phyloP scores from a whole-genome alignment of 805 yeast genomes.

The Lipomyces kockii region DNA sequence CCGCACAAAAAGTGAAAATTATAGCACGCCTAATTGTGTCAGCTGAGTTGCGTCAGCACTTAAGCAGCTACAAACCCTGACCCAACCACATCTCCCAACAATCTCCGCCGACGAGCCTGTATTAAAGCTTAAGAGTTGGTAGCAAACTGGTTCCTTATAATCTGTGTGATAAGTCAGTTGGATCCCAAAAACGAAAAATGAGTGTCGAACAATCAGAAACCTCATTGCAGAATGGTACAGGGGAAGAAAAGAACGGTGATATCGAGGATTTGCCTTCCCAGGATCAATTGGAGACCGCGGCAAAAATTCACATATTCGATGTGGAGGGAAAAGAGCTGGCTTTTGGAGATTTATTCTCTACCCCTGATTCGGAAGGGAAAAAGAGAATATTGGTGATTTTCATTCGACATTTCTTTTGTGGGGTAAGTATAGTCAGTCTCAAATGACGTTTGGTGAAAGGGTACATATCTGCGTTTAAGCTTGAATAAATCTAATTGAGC shows the following conservation, averaged over 20 bases:
- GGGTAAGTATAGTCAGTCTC: neutral
- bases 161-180: no score
- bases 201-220: neutral
- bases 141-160: no score
- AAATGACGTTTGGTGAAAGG: neutral
- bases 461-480: no score
- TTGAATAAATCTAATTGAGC: neutral
- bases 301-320: neutral
- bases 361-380: neutral
- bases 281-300: neutral
- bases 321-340: conserved; percentile 1
- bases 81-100: no score
- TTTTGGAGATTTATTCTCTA: neutral
- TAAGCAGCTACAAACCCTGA: no score
- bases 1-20: no score
- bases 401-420: conserved; percentile 9
- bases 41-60: no score
- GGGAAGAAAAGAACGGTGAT: neutral
- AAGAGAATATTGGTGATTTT: conserved; percentile 3
- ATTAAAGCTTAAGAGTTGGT: no score
- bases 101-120: no score
- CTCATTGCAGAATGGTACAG: neutral
- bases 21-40: no score
- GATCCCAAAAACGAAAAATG: conserved; percentile 2
- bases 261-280: neutral